These are phyloP conservation scores for Polygonum maritimum DNA, from an alignment of 148 eudicot species.

Conservation along the genomic window DNA sequence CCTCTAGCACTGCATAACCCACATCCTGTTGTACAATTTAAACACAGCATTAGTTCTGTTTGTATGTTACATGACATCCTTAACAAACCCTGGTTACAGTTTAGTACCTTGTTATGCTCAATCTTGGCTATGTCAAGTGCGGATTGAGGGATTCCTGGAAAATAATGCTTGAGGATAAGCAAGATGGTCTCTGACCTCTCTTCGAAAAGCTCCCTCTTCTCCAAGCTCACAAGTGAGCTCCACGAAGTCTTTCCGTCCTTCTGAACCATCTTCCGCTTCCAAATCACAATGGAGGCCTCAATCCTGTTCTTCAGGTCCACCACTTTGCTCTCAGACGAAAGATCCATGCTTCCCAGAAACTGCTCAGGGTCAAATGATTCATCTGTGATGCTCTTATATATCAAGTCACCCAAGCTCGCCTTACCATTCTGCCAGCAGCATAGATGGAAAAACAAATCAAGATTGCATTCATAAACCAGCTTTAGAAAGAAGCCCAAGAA, in stretches of 20 bases:
- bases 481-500: too few species aligned
- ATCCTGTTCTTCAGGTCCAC: slow-evolving; percentile 11
- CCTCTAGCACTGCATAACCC: slow-evolving; percentile 51
- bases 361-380: slow-evolving; percentile 10
- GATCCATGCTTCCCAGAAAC: slow-evolving; percentile 10
- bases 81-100: not conserved
- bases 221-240: slow-evolving; percentile 14
- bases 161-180: slow-evolving; percentile 9
- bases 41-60: too few species aligned
- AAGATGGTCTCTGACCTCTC: slow-evolving; percentile 10
- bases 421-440: slow-evolving; percentile 9
- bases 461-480: not conserved
- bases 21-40: slow-evolving; percentile 6
- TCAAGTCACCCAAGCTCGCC: slow-evolving; percentile 7
- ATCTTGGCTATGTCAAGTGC: slow-evolving; percentile 13
- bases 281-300: slow-evolving; percentile 11
- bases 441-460: not conserved
- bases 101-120: slow-evolving; percentile 3
- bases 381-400: slow-evolving; percentile 14
- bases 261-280: slow-evolving; percentile 14
- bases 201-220: slow-evolving; percentile 15
- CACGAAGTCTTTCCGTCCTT: slow-evolving; percentile 9
- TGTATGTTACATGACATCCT: too few species aligned
- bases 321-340: slow-evolving; percentile 9
- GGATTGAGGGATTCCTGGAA: slow-evolving; percentile 14